Evolutionary conservation across 1,284 basidiomycete species (phyloP), one percentile per base, ranked within the genome.

Genomic region (Pseudozyma tsukubaensis): DNA sequence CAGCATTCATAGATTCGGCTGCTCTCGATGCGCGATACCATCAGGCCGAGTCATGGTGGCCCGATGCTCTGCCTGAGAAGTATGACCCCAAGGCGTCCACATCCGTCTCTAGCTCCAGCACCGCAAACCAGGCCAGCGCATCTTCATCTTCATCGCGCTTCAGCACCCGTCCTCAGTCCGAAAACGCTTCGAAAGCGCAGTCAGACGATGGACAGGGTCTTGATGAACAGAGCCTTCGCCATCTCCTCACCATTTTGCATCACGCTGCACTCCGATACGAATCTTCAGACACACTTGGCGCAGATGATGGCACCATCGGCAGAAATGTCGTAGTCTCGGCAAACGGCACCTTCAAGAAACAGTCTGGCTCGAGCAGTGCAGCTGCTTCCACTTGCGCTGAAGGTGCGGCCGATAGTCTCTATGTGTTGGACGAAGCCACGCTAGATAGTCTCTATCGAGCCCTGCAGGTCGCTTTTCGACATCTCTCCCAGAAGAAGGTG

Each of bases 1-100:
- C 42, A 0, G 50, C 36, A 0, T 50, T 59, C 14, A 10, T 60
- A 1, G 48, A 72, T 16, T 55, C 77, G 12, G 54, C 45, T 10
- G 51, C 54, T 29, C 53, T 71, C n/a, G 62, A 71, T 16, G 55
- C 58, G 10, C 60, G 57, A 9, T 59, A 64, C 14, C 44, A 58
- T 4, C 51, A 50, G 18, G 65, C 63, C 24, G 72, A 67, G 6
- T 55, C 61, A 6, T 78, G 76, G 76, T 78, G 76, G 76, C 76
- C 76, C 1, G 54, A 51, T 19, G 55, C 58, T 32, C 56, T 67
- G 24, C 62, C 69, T 3, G 47, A 61, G 18, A 71, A 61, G 50
- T 50, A 64, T 4, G n/a, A 42, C 11, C 8, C 29, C 21, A 6
- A 18, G 8, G n/a, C 55, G 3, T 16, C 50, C 18, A 50, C 55